Evolutionary conservation across 345 rosid genomes (phyloP).

Genomic region (Rhizophora mangle): DNA sequence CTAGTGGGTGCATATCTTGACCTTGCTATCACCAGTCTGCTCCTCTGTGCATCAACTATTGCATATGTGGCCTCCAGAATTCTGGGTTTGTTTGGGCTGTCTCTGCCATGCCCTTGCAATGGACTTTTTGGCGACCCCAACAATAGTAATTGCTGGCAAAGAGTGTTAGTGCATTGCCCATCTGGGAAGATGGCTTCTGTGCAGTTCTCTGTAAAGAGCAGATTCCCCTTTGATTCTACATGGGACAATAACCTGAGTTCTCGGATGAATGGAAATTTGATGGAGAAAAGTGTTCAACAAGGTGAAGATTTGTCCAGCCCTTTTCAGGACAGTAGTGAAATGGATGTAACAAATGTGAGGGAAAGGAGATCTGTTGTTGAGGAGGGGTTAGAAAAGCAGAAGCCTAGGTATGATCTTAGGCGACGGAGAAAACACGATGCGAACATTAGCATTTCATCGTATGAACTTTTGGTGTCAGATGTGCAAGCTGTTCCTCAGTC

Average conservation of each 20-base stretch:
- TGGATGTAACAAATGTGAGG: constrained; percentile 18
- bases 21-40: constrained; percentile 54
- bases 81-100: constrained; percentile 44
- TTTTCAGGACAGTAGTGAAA: constrained; percentile 10
- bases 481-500: constrained; percentile 19
- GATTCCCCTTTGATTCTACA: constrained; percentile 41
- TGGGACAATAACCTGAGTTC: constrained; percentile 22
- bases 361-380: constrained; percentile 35
- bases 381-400: constrained; percentile 32
- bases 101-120: constrained; percentile 61
- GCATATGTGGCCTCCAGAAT: constrained; percentile 49
- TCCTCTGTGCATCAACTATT: constrained; percentile 54
- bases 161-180: constrained; percentile 52
- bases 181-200: constrained; percentile 43
- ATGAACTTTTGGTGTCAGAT: constrained; percentile 31
- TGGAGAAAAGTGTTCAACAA: constrained; percentile 19
- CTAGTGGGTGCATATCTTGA: constrained; percentile 59
- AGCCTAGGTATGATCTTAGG: constrained; percentile 39
- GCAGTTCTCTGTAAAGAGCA: constrained; percentile 39
- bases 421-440: constrained; percentile 32
- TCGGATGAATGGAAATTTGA: constrained; percentile 11
- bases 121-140: constrained; percentile 46
- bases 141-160: constrained; percentile 41
- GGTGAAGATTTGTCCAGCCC: constrained; percentile 30
- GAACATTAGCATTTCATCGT: constrained; percentile 27